These are phyloP conservation scores for Porcisia deanei DNA, from an alignment of 208 protist genomes.

Conservation along the genomic window DNA sequence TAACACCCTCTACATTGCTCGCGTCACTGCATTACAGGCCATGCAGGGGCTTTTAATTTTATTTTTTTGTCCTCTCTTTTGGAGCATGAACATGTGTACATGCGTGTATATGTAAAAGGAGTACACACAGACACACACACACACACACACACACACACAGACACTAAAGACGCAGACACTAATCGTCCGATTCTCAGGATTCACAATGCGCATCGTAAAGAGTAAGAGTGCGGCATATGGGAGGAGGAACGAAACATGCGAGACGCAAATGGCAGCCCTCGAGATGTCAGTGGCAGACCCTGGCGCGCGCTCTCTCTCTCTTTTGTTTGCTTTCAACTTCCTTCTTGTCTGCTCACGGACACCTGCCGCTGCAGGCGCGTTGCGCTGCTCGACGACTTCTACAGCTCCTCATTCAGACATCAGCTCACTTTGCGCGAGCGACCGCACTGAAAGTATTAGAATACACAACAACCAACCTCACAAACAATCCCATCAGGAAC, in stretches of 20 bases:
- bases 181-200: not conserved
- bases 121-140: not conserved
- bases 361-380: not conserved
- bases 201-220: not conserved
- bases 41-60: not conserved
- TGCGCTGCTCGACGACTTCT: constrained; percentile 1
- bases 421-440: not conserved
- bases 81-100: not conserved
- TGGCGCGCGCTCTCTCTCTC: not conserved
- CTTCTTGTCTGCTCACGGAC: not conserved
- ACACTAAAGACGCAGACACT: not conserved
- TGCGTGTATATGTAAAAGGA: not conserved
- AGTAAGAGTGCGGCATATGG: not conserved
- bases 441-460: no score
- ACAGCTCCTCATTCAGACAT: not conserved
- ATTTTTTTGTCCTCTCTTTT: not conserved
- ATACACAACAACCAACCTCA: no score
- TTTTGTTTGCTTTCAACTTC: not conserved
- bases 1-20: no score
- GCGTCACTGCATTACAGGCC: no score
- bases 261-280: not conserved
- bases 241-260: not conserved
- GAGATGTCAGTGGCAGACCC: not conserved
- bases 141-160: not conserved
- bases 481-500: not conserved